A percentile compares a stretch with the other conserved stretches of the same genome.
Conservation (phyloP, 108 stramenopile species). For the Skeletonema potamos region DNA sequence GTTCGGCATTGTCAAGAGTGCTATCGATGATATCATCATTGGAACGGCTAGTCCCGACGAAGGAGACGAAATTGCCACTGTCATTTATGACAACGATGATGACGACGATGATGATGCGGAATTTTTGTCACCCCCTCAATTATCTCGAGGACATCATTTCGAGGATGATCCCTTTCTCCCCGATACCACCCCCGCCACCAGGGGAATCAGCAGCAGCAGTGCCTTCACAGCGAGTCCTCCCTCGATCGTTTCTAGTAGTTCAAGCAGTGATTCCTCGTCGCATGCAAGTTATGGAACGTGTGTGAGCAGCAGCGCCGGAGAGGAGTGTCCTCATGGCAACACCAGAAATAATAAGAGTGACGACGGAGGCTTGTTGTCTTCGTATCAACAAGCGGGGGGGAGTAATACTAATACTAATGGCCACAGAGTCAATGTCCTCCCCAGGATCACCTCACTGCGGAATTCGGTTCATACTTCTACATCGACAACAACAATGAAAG, state of each 20-base stretch:
- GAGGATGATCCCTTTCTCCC: background rate
- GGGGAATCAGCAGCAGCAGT: background rate
- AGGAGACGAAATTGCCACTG: background rate
- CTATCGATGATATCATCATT: background rate
- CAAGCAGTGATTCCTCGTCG: background rate
- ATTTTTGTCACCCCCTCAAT: background rate
- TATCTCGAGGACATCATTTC: background rate
- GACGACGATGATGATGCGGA: background rate
- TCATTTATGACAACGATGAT: background rate
- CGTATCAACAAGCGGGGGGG: background rate
- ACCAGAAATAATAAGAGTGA: background rate
- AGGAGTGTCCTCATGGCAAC: background rate
- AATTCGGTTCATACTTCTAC: background rate
- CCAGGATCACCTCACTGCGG: background rate
- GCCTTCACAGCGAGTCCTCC: conserved; percentile 4
- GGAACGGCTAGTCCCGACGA: background rate
- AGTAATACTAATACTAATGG: background rate
- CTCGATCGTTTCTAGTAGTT: conserved; percentile 24
- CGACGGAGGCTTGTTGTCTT: background rate
- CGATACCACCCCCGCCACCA: background rate
- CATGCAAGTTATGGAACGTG: conserved; percentile 31
- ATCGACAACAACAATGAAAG: background rate
- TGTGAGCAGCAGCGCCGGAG: background rate
- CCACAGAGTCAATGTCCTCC: background rate
- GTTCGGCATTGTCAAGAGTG: background rate